Conservation (phyloP, 495 filamentous ascomycete genomes). For the Penicillium arizonense region DNA sequence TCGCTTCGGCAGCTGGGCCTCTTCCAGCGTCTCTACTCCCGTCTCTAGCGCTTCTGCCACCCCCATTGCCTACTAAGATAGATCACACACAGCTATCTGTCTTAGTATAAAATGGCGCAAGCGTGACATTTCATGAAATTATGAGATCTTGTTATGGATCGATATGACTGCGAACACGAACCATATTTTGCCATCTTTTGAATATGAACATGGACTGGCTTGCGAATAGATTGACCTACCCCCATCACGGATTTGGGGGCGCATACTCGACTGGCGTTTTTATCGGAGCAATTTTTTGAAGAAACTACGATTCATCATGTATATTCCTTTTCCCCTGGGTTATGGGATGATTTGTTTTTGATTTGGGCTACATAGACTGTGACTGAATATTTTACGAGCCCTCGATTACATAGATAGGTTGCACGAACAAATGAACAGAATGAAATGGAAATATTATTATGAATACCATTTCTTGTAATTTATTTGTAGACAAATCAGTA, state of each 20-base stretch:
- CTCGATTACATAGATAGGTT: conserved; percentile 9
- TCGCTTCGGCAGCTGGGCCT: conserved; percentile 3
- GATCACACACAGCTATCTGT: not conserved
- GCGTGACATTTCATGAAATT: conserved; percentile 5
- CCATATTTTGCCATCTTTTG: not conserved
- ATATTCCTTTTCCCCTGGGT: conserved; percentile 13
- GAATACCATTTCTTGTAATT: not conserved
- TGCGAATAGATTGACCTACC: conserved; percentile 5
- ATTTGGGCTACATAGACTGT: conserved; percentile 14
- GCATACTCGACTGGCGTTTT: conserved; percentile 18
- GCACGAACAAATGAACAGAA: not conserved
- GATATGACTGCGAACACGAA: conserved; percentile 12
- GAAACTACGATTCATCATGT: conserved; percentile 10
- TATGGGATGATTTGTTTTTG: conserved; percentile 10
- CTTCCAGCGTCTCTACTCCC: conserved; percentile 12
- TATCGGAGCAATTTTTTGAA: not conserved
- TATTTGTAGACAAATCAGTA: not conserved
- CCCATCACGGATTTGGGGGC: not conserved
- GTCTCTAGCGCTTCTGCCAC: conserved; percentile 9
- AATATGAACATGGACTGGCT: not conserved
- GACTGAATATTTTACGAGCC: conserved; percentile 5
- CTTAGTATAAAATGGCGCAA: not conserved
- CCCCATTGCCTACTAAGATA: conserved; percentile 8
- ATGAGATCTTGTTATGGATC: conserved; percentile 3
- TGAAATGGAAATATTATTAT: conserved; percentile 5